Base-by-base conservation (phyloP, 2,329 filamentous ascomycete species). In the Paecilomyces variotii region DNA sequence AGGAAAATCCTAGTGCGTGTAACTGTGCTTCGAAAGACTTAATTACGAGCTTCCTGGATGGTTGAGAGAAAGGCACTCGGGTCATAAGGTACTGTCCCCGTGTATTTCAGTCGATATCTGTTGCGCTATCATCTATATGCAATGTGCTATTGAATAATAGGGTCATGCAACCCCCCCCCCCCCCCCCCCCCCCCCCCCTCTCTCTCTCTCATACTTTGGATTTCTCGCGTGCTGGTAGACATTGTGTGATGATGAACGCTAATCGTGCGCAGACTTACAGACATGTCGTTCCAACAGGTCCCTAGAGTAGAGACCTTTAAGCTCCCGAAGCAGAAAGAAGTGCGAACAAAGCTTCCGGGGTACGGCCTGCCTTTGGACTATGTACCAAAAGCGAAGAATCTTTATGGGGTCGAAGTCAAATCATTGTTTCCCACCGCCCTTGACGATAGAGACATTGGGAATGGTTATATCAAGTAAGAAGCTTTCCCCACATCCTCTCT, bases 401-500 rank as follows among this genome's bases (percentile, higher is more conserved):
- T 67, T 14, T 72, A 72, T 54, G 70, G 70, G 3, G 64, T 72
- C 5, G 61, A 64, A 32, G 62, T 63, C 25, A 63, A 64, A 27
- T 69, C 67, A 35, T 62, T 69, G 58, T 74, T 73, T 56, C 72
- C 71, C 12, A 67, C 70, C 39, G 68, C 66, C 7, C 58, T 74
- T 14, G 67, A 72, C 53, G 68, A 72, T 56, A 64, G 70, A 50
- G 66, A 69, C 50, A 70, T 71, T 25, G 60, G 67, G 26, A 58
- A 58, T 27, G 68, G 68, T 57, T 69, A 67, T 57, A 64, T 65
- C 11, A 67, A 70, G 68, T 71, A 63, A 34, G 66, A 14, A 10
- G 28, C 14, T 51, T 35, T 52, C 12, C 53, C 10, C 24, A 25
- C 2, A 26, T 49, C 19, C 1, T 30, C 25, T 19, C 19, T 19